Evolutionary conservation across 805 yeast species (phyloP), one percentile per base, ranked within the genome.

Genomic region (Jamesozyma rosinii): DNA sequence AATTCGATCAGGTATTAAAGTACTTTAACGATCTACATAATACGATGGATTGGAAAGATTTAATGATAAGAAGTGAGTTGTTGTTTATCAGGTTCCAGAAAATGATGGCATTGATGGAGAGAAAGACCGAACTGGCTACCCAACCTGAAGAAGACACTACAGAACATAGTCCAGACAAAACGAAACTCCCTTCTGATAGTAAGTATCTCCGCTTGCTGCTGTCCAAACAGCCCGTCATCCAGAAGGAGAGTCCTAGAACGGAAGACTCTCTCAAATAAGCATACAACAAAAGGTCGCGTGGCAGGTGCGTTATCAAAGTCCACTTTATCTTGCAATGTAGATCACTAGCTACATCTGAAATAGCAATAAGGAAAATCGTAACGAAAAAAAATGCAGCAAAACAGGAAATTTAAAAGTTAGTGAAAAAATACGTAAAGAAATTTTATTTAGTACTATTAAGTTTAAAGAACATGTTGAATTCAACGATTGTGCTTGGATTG

Each of bases 1-100:
- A 80, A 48, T 90, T 92, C 65, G 97, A 92, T 58, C 95, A 90
- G 59, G 89, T 92, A 21, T 72, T 92, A 55, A 87, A 84, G 66
- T 92, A 83, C 59, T 83, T 90, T 77, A 92, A 92, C 64, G 97
- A 90, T 54, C 71, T 92, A 46, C 79, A 86, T 40, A 82, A 82
- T 69, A 74, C 79, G 2, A 69, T 87, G 67, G 79, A 85, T 44
- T 66, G 88, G 52, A 77, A 83, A 38, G 94, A 85, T 50, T 66
- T 88, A 36, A 70, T 90, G 41, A 77, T 84, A n/a, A 71, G 96
- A 35, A 81, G 94, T 4, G 97, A 92, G 58, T 69, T 86, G 26
- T 67, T 90, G 31, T 92, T 88, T 57, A 70, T 85, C 50, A 76
- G 83, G 50, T 92, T 88, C 61, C 75, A 78, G 54, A 79, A 86